phyloP scores from a whole-genome alignment of 257 asterid genomes.

The Nicotiana obtusifolia region DNA sequence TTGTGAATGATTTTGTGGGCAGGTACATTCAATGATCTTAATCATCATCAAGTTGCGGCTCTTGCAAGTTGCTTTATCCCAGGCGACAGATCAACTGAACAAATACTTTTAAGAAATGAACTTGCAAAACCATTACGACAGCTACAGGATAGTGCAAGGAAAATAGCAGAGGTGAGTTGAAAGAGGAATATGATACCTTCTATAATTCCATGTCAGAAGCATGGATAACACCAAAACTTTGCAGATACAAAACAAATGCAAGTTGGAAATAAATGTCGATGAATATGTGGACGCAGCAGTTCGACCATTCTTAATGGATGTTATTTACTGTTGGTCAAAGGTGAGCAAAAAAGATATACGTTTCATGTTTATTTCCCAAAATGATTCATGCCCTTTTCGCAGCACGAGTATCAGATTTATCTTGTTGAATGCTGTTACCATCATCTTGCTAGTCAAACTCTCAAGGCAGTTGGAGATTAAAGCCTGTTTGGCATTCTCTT shows the following conservation, averaged over 20 bases:
- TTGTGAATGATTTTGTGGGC: not conserved
- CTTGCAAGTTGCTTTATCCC: constrained; percentile 91
- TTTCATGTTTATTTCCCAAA: not conserved
- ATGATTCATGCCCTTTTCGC: not conserved
- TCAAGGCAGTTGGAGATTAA: not conserved
- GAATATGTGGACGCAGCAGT: constrained; percentile 91
- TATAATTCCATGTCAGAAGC: not conserved
- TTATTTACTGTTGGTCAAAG: constrained; percentile 94
- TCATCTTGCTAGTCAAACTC: not conserved
- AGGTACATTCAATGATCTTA: constrained; percentile 96
- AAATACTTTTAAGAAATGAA: constrained; percentile 76
- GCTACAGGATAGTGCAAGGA: constrained; percentile 88
- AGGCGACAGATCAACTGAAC: constrained; percentile 73
- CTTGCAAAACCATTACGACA: constrained; percentile 88
- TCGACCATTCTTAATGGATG: constrained; percentile 88
- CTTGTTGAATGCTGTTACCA: not conserved
- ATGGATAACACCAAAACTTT: not conserved
- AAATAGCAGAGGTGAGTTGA: constrained; percentile 72
- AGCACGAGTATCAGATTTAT: not conserved
- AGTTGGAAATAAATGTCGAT: constrained; percentile 82
- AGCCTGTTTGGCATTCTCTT: constrained; percentile 5
- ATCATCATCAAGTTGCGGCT: constrained; percentile 87
- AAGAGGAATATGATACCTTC: not conserved
- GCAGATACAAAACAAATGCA: constrained; percentile 94
- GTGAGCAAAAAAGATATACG: constrained; percentile 31